These are phyloP conservation scores for Letharia lupina DNA, from an alignment of 495 filamentous ascomycete species.

Conservation along the genomic window DNA sequence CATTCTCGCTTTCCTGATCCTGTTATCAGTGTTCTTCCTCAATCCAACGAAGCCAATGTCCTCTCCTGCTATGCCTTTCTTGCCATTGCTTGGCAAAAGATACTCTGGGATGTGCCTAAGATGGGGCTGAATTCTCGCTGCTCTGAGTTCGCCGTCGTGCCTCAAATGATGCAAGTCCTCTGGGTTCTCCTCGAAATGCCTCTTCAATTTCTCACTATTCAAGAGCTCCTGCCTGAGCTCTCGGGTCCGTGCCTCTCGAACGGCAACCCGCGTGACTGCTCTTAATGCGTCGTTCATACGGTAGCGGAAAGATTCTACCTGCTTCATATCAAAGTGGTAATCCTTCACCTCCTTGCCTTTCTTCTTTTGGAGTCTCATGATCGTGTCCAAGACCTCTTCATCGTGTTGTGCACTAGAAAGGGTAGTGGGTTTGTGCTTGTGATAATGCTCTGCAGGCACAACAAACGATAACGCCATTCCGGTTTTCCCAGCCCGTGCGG, in stretches of 20 bases:
- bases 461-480: slow-evolving; percentile 96
- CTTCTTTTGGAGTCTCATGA: slow-evolving; percentile 61
- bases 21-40: slow-evolving; percentile 61
- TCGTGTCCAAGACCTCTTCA: slow-evolving; percentile 68
- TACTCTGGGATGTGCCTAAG: slow-evolving; percentile 95
- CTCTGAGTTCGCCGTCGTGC: slow-evolving; percentile 80
- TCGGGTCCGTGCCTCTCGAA: slow-evolving; percentile 79
- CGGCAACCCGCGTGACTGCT: slow-evolving; percentile 69
- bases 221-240: slow-evolving; percentile 85
- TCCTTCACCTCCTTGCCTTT: slow-evolving; percentile 70
- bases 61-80: slow-evolving; percentile 51
- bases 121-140: slow-evolving; percentile 74
- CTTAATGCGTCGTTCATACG: slow-evolving; percentile 84
- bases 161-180: slow-evolving; percentile 75
- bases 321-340: slow-evolving; percentile 90
- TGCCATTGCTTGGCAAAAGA: slow-evolving; percentile 72
- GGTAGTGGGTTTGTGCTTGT: slow-evolving; percentile 82
- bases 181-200: slow-evolving; percentile 96
- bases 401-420: slow-evolving; percentile 66
- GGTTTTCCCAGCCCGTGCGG: slow-evolving; percentile 77
- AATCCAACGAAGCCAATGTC: slow-evolving; percentile 68
- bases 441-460: slow-evolving; percentile 66
- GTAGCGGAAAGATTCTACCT: slow-evolving; percentile 88
- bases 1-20: slow-evolving; percentile 63
- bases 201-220: slow-evolving; percentile 84